Evolutionary conservation across 108 stramenopile species (phyloP), one percentile per base, ranked within the genome.

Genomic region (Cyclotella baltica): DNA sequence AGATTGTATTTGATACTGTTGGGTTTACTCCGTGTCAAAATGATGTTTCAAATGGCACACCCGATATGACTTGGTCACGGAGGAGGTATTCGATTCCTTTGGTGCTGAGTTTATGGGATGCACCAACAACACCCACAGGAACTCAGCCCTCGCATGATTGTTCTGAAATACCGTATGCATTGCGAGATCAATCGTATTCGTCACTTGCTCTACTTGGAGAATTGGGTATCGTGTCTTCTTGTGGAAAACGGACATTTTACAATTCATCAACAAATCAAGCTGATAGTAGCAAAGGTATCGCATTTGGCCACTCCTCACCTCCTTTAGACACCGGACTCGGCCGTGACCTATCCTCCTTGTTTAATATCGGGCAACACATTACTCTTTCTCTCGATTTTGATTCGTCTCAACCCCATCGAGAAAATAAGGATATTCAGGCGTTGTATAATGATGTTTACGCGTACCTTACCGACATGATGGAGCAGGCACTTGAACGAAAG

Each of bases 321-420:
- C 36, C 38, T 2, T 50, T 67, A 28, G 47, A 67, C n/a, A 63
- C 80, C 36, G 80, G 80, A 47, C 63, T 81, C 47, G 73, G 67
- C 5, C 73, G 62, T 22, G 90, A 95, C 67, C 65, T 95, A 36
- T 93, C 91, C 1, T 62, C 80, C n/a, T 72, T 93, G 4, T 92
- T 95, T 75, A 89, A 91, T 22, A 88, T 95, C 52, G 94, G 94
- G 43, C 94, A 95, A 64, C 92, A 95, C 80, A 89, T 95, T 38
- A 90, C 92, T 19, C 83, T 94, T 37, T 70, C 84, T 18, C 83
- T 86, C 9, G 84, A 85, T 65, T 67, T 67, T 63, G 71, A 72
- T 8, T 40, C 58, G n/a, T 27, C 35, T 13, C 4, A 37, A 23
- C 38, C 37, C 40, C 20, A 30, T 13, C 48, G 48, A 48, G 52